Percentiles rank a stretch among this genome's conserved stretches.
Conservation (phyloP, 2,329 filamentous ascomycete species). For the Chaetomium sp. region DNA sequence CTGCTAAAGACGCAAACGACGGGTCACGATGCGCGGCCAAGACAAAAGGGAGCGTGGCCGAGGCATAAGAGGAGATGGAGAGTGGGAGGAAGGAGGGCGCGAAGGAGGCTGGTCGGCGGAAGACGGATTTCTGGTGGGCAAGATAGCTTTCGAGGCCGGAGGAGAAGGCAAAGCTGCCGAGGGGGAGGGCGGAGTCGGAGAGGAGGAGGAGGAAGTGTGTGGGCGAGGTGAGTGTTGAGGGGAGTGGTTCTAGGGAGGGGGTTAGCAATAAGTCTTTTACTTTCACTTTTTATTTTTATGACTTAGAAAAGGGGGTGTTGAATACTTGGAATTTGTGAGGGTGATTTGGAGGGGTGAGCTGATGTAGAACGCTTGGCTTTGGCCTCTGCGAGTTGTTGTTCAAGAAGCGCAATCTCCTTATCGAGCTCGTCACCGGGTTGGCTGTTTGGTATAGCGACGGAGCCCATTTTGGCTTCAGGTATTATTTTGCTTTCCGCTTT, state of each 20-base stretch:
- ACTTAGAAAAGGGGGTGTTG: neutral
- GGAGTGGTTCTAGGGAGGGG: neutral
- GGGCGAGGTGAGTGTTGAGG: neutral
- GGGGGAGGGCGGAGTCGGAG: slow-evolving; percentile 16
- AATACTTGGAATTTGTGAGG: slow-evolving; percentile 3
- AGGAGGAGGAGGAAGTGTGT: slow-evolving; percentile 16
- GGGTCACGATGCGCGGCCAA: slow-evolving; percentile 57
- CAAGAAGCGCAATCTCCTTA: slow-evolving; percentile 54
- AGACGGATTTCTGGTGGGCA: slow-evolving; percentile 46
- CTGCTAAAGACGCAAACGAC: slow-evolving; percentile 34
- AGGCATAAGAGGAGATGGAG: slow-evolving; percentile 64
- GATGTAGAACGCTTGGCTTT: slow-evolving; percentile 31
- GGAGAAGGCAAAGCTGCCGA: slow-evolving; percentile 79
- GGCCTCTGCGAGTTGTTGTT: slow-evolving; percentile 40
- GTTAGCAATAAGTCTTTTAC: neutral
- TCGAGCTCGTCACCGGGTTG: slow-evolving; percentile 28
- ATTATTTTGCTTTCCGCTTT: too few species aligned
- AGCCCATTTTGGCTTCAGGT: neutral
- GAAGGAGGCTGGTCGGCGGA: slow-evolving; percentile 42
- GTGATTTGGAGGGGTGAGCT: neutral
- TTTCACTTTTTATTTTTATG: neutral
- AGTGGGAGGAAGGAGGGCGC: slow-evolving; percentile 57
- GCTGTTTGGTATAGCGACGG: neutral
- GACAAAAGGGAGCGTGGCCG: slow-evolving; percentile 67
- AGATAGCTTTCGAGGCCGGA: slow-evolving; percentile 77